A percentile compares a stretch with the other conserved stretches of the same genome.
Evolutionary conservation across 495 filamentous ascomycete species (phyloP).

Genomic region (Bathelium albidoporum): DNA sequence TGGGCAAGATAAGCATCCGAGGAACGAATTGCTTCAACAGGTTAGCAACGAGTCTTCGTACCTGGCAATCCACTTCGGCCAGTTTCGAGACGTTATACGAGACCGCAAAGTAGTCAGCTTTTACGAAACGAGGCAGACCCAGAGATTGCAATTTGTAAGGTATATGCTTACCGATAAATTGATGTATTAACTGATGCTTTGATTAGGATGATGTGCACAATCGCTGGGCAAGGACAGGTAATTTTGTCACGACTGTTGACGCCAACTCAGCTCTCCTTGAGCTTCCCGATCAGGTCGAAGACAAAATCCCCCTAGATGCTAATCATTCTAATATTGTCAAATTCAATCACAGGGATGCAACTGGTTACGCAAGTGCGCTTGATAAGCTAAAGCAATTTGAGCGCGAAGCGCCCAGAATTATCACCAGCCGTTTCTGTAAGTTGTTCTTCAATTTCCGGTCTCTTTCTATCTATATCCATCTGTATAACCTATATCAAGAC

Average conservation of each 20-base stretch:
- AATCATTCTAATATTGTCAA: slow-evolving; percentile 25
- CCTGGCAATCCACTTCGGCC: slow-evolving; percentile 10
- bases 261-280: slow-evolving; percentile 18
- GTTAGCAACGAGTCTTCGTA: slow-evolving; percentile 19
- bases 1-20: slow-evolving; percentile 21
- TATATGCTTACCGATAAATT: neutral
- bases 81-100: slow-evolving; percentile 22
- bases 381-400: slow-evolving; percentile 9
- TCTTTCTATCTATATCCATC: no score
- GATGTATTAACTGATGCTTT: neutral
- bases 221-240: neutral
- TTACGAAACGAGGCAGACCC: slow-evolving; percentile 27
- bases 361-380: slow-evolving; percentile 9
- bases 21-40: slow-evolving; percentile 17
- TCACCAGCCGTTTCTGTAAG: no score
- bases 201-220: neutral
- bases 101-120: slow-evolving; percentile 29
- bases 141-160: slow-evolving; percentile 18
- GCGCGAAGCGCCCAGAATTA: slow-evolving; percentile 10
- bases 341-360: slow-evolving; percentile 11
- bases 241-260: slow-evolving; percentile 12
- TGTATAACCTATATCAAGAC: no score
- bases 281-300: slow-evolving; percentile 16
- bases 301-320: slow-evolving; percentile 13
- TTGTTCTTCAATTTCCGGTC: no score